phyloP scores from a whole-genome alignment of 345 rosid species.

The Schrenkiella parvula region DNA sequence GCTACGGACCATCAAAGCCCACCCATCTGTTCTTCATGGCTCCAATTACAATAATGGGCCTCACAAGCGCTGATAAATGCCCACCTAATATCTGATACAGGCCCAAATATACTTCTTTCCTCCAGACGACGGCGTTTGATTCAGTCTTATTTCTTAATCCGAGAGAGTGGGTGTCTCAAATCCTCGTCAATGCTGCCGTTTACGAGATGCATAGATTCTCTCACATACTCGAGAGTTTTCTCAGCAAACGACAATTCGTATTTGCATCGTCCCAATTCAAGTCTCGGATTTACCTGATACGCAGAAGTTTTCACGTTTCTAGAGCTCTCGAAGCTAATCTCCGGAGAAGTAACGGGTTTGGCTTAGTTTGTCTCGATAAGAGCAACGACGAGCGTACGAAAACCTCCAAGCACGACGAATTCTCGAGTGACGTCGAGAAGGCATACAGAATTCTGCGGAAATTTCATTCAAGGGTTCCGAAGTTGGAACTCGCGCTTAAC shows the following conservation, averaged over 20 bases:
- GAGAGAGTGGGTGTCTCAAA: neutral
- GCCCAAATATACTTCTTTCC: neutral
- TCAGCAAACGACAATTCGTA: neutral
- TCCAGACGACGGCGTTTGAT: neutral
- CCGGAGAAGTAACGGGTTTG: conserved; percentile 33
- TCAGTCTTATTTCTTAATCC: neutral
- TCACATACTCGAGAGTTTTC: neutral
- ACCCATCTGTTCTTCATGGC: neutral
- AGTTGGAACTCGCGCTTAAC: conserved; percentile 69
- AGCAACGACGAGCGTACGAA: conserved; percentile 16
- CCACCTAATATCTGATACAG: neutral
- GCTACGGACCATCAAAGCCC: neutral
- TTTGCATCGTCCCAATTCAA: neutral
- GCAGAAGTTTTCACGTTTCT: conserved; percentile 11
- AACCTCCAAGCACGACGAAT: conserved; percentile 43
- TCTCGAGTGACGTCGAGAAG: conserved; percentile 72
- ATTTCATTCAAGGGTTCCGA: conserved; percentile 68
- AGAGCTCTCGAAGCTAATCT: conserved; percentile 1
- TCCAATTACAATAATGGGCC: neutral
- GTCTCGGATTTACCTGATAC: neutral
- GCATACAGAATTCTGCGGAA: conserved; percentile 66
- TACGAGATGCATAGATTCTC: conserved; percentile 28
- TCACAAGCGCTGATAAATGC: neutral
- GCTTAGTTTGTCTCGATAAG: conserved; percentile 45
- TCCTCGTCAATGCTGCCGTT: neutral